Evolutionary conservation across 345 rosid species (phyloP).

Genomic region (Viola odorata): DNA sequence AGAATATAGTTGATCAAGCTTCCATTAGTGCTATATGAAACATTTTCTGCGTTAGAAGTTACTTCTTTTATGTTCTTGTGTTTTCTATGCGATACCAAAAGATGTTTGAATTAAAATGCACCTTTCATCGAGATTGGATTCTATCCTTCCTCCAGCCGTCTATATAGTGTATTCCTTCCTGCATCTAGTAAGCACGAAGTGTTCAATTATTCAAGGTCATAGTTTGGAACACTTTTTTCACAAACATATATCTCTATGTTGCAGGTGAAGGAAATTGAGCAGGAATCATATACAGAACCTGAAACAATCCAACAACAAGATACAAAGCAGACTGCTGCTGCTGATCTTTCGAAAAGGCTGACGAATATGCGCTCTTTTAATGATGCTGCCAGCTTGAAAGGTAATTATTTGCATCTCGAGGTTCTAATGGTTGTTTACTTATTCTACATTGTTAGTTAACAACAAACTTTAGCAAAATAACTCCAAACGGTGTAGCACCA

Average conservation of each 20-base stretch:
- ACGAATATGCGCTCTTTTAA: slow-evolving; percentile 54
- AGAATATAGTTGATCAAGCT: neutral
- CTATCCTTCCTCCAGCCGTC: neutral
- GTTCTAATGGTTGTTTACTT: neutral
- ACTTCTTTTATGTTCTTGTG: neutral
- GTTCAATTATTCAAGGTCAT: neutral
- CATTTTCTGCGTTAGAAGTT: neutral
- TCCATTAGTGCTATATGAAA: neutral
- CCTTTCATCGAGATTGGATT: neutral
- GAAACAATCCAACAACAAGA: slow-evolving; percentile 48
- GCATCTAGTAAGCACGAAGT: neutral
- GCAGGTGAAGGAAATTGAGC: slow-evolving; percentile 84
- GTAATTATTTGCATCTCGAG: slow-evolving; percentile 24
- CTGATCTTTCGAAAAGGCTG: slow-evolving; percentile 86
- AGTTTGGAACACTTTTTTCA: neutral
- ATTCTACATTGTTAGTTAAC: neutral
- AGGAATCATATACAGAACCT: slow-evolving; percentile 48
- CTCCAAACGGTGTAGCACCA: neutral
- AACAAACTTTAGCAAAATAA: neutral
- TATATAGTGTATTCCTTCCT: neutral
- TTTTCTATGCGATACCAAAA: neutral
- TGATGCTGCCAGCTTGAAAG: slow-evolving; percentile 74
- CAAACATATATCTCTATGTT: slow-evolving; percentile 1
- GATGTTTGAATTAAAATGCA: neutral
- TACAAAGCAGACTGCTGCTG: slow-evolving; percentile 57